A percentile compares a stretch with the other conserved stretches of the same genome.
Evolutionary conservation across 345 rosid genomes (phyloP).

Genomic region (Heritiera littoralis): DNA sequence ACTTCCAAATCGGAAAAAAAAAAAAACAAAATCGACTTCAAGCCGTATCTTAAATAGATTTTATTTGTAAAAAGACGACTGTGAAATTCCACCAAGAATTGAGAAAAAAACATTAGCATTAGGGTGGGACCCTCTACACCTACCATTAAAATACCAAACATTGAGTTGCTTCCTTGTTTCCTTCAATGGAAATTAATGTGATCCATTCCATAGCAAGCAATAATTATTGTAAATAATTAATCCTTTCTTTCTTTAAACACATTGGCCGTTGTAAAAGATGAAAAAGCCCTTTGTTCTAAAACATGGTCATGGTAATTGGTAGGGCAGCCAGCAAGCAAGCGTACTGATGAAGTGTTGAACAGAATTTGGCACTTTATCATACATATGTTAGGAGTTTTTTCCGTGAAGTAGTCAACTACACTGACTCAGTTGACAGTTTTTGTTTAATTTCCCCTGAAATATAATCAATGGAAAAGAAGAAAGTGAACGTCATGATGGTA

Average conservation of each 20-base stretch:
- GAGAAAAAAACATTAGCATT: no score
- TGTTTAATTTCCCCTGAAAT: neutral
- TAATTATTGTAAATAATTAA: constrained; percentile 6
- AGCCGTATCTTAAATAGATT: no score
- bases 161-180: neutral
- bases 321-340: neutral
- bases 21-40: no score
- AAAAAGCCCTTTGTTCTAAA: neutral
- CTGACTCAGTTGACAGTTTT: no score
- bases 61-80: no score
- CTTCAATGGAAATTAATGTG: constrained; percentile 8
- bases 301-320: neutral
- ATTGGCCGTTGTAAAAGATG: neutral
- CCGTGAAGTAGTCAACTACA: neutral
- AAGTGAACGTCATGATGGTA: neutral
- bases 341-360: neutral
- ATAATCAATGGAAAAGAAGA: neutral
- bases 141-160: no score
- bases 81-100: no score
- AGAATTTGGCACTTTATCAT: neutral
- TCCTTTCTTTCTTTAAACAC: neutral
- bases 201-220: constrained; percentile 4
- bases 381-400: no score
- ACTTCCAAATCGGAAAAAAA: no score
- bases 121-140: no score